phyloP scores from a whole-genome alignment of 768 basidiomycete species.

The Tricholoma bakamatsutake region DNA sequence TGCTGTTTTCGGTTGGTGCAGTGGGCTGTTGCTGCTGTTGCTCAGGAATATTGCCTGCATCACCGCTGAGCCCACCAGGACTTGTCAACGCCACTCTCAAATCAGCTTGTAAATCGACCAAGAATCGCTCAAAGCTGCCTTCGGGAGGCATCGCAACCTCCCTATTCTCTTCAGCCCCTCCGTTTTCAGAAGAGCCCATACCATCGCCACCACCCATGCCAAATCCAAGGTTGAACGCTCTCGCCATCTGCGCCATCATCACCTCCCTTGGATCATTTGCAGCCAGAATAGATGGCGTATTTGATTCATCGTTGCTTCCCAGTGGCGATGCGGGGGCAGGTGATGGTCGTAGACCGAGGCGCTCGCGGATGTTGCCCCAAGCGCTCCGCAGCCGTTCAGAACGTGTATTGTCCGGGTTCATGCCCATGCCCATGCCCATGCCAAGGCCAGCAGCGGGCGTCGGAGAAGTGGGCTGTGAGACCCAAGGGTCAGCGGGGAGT shows the following conservation, averaged over 20 bases:
- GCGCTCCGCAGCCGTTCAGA: constrained; percentile 54
- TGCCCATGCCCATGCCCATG: constrained; percentile 21
- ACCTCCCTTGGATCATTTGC: constrained; percentile 54
- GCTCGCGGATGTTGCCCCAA: constrained; percentile 65
- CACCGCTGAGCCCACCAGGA: neutral
- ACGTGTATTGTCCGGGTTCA: constrained; percentile 25
- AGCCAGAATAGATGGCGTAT: neutral
- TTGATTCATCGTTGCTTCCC: constrained; percentile 5
- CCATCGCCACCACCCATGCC: constrained; percentile 33
- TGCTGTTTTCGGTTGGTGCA: neutral
- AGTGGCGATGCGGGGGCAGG: constrained; percentile 13
- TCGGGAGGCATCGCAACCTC: constrained; percentile 31
- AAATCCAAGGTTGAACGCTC: constrained; percentile 72
- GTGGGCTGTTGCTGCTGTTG: neutral
- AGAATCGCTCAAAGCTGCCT: constrained; percentile 76
- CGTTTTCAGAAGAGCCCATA: constrained; percentile 4
- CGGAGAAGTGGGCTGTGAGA: constrained; percentile 29
- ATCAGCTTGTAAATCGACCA: constrained; percentile 73
- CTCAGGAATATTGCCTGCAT: neutral
- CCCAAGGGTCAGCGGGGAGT: constrained; percentile 6
- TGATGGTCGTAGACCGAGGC: constrained; percentile 46
- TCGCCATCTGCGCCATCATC: constrained; percentile 77
- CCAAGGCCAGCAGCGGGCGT: constrained; percentile 38
- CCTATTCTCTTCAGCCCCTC: neutral
- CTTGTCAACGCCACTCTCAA: constrained; percentile 53